These are phyloP conservation scores for Protostelium mycophagum DNA, from an alignment of 78 protist species.

Conservation along the genomic window DNA sequence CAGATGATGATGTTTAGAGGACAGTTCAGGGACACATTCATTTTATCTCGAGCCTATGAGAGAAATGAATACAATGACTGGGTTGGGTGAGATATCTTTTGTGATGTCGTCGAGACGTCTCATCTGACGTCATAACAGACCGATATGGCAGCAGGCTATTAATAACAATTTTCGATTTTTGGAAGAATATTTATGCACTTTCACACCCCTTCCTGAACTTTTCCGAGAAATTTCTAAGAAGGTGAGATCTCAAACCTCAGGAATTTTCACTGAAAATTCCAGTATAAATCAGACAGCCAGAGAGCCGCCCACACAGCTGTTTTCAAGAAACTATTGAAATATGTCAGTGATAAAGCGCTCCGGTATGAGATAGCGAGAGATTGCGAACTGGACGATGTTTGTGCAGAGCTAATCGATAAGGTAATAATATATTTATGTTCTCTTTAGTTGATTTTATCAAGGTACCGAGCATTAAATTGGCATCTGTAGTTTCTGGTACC, in stretches of 20 bases:
- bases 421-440: not conserved
- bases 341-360: not conserved
- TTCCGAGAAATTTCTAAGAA: not conserved
- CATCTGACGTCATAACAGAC: not conserved
- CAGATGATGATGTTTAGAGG: not conserved
- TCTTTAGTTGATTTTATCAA: not conserved
- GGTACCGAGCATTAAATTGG: not conserved
- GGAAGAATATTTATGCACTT: not conserved
- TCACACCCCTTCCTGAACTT: not conserved
- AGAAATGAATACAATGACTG: not conserved
- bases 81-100: not conserved
- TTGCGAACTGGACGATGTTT: not conserved
- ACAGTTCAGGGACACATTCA: not conserved
- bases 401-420: not conserved
- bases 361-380: not conserved
- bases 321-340: not conserved
- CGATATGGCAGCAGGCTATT: not conserved
- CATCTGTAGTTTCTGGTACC: not conserved
- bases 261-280: not conserved
- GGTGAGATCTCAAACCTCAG: not conserved
- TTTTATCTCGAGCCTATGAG: not conserved
- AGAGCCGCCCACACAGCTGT: not conserved
- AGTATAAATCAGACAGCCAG: not conserved
- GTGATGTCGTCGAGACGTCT: not conserved
- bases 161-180: not conserved